Conservation (phyloP, 2,329 filamentous ascomycete species). For the Aspergillus sp. region DNA sequence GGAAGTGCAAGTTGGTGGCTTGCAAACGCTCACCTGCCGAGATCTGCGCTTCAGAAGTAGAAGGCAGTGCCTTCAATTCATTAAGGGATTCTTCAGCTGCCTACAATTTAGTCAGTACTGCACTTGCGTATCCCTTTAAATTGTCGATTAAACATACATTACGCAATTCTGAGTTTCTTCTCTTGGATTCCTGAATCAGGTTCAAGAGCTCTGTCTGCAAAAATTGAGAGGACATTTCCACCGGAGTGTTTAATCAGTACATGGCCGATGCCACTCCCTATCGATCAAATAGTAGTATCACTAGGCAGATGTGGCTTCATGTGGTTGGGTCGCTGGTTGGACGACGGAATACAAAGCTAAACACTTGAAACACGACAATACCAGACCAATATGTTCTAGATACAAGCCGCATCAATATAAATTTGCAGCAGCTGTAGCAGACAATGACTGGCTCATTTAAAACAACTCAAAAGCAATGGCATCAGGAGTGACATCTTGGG, state of each 20-base stretch:
- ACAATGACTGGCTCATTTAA: conserved; percentile 2
- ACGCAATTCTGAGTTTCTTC: conserved; percentile 87
- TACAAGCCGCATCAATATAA: neutral
- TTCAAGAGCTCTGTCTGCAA: conserved; percentile 84
- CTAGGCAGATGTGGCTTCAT: conserved; percentile 20
- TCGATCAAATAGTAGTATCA: conserved; percentile 16
- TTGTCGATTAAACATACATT: conserved; percentile 50
- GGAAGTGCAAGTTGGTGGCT: neutral
- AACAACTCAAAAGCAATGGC: neutral
- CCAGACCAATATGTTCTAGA: neutral
- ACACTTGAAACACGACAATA: neutral
- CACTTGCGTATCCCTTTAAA: conserved; percentile 17
- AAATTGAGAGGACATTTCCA: conserved; percentile 85
- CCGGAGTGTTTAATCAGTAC: conserved; percentile 29
- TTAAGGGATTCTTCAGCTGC: conserved; percentile 92
- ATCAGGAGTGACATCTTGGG: conserved; percentile 25
- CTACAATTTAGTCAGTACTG: conserved; percentile 49
- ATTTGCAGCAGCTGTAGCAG: neutral
- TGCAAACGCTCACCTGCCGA: conserved; percentile 60
- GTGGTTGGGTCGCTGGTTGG: conserved; percentile 11
- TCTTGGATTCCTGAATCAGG: conserved; percentile 92
- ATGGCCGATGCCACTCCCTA: conserved; percentile 30
- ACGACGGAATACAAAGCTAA: neutral
- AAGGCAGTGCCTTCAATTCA: conserved; percentile 76
- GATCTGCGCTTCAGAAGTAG: conserved; percentile 74